A percentile compares a stretch with the other conserved stretches of the same genome.
phyloP scores from a whole-genome alignment of 2,329 filamentous ascomycete species.

The Mycosphaerelloides madeirae region DNA sequence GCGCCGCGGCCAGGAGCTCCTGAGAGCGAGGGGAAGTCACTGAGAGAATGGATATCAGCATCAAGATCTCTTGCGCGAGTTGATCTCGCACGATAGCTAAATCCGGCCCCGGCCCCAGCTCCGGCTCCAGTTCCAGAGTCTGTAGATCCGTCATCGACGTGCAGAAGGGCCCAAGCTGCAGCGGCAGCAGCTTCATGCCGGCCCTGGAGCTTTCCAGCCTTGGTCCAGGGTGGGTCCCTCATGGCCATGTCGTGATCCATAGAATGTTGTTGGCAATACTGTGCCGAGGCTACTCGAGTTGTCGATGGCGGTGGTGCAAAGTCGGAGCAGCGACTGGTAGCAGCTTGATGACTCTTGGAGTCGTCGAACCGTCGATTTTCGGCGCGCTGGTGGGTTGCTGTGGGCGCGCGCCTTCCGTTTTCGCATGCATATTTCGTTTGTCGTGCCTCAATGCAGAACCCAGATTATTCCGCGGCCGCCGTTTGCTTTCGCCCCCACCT shows the following conservation, averaged over 20 bases:
- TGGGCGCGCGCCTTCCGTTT: not conserved
- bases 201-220: no score
- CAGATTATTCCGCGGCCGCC: not conserved
- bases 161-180: no score
- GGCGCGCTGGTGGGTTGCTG: not conserved
- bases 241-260: no score
- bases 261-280: no score
- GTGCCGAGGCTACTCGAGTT: no score
- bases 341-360: not conserved
- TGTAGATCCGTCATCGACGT: no score
- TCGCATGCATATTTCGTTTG: not conserved
- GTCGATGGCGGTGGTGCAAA: no score
- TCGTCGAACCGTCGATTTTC: not conserved
- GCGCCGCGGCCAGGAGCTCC: constrained; percentile 53
- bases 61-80: not conserved
- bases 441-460: not conserved
- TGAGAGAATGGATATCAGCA: constrained; percentile 33
- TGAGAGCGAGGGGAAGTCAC: constrained; percentile 60
- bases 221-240: no score
- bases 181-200: no score
- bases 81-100: no score
- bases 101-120: no score
- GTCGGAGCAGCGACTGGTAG: not conserved
- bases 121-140: no score
- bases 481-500: not conserved